Evolutionary conservation across 495 filamentous ascomycete species (phyloP), one percentile per base, ranked within the genome.

Genomic region (Penicillium pancosmium): DNA sequence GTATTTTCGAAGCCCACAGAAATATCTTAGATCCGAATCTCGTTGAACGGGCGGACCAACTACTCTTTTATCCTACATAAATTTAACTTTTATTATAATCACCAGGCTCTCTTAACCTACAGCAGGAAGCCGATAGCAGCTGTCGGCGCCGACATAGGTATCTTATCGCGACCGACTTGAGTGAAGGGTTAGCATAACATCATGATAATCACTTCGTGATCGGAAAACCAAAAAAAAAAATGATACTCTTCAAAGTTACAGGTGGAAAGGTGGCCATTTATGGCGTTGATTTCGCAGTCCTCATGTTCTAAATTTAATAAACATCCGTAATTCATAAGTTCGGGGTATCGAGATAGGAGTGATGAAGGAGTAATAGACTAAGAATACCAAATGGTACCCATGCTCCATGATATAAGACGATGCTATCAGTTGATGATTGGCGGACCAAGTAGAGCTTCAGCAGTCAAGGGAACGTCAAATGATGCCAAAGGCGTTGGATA

Each of bases 271-370:
- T 21, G 2, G 36, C 23, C 23, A 23, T 2, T 12, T 13, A 38
- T 38, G 15, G 9, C 11, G 4, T 21, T 19, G 5, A 8, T 46
- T 46, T 9, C n/a, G n/a, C n/a, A 46, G 18, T 12, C n/a, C 41
- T 46, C 16, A 21, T 46, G 23, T n/a, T 46, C n/a, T 18, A 21
- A 16, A 8, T 48, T 19, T n/a, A 48, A 48, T 25, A n/a, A 48
- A 25, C 21, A 13, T 48, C 41, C 16, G 41, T 48, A 7, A 46
- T 27, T 48, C 46, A 48, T 48, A 18, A 48, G 15, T 48, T 48
- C 46, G 21, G 46, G 46, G 46, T 48, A 48, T 48, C 46, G 46
- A 48, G 23, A 48, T 25, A 48, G 18, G 19, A 2, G 46, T 7
- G 0, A 27, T 48, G 19, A 27, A n/a, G 36, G 21, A 25, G 21